These are phyloP conservation scores for Grammothele lineata DNA, from an alignment of 768 basidiomycete genomes.

Conservation along the genomic window DNA sequence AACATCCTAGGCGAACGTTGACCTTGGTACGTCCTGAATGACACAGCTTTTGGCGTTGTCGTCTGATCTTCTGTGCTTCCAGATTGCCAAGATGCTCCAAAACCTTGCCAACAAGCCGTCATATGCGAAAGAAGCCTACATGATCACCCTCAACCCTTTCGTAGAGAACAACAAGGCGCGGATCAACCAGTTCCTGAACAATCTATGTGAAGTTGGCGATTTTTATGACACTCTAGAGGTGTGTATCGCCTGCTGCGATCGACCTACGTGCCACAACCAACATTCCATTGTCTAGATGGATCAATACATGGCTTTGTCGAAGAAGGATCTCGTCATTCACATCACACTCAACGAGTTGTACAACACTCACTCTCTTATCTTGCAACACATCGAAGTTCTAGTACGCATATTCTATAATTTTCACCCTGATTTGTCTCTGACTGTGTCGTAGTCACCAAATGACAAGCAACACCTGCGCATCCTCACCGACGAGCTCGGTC, in stretches of 20 bases:
- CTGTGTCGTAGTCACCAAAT: conserved; percentile 72
- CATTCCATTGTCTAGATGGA: conserved; percentile 69
- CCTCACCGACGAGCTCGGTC: conserved; percentile 91
- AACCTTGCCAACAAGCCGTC: conserved; percentile 99
- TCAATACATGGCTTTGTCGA: conserved; percentile 99
- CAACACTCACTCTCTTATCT: conserved; percentile 93
- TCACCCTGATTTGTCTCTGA: too few relatives aligned
- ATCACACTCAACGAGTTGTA: conserved; percentile 99
- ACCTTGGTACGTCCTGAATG: conserved; percentile 55
- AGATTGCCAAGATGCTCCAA: conserved; percentile 99
- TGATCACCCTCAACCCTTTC: conserved; percentile 98
- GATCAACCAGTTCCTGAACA: conserved; percentile 96
- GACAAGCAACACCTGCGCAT: conserved; percentile 98
- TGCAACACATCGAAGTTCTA: conserved; percentile 92
- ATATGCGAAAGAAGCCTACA: conserved; percentile 96
- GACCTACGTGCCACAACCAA: not conserved
- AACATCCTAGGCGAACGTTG: conserved; percentile 93
- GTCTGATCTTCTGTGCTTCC: not conserved
- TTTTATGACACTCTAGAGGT: conserved; percentile 99
- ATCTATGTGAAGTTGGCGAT: conserved; percentile 96
- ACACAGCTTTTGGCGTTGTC: not conserved
- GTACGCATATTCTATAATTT: conserved; percentile 41
- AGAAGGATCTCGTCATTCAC: conserved; percentile 97
- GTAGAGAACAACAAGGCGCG: conserved; percentile 98
- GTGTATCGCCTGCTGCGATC: conserved; percentile 11